phyloP scores from a whole-genome alignment of 176 grass and related monocot genomes.

The Avena atlantica region DNA sequence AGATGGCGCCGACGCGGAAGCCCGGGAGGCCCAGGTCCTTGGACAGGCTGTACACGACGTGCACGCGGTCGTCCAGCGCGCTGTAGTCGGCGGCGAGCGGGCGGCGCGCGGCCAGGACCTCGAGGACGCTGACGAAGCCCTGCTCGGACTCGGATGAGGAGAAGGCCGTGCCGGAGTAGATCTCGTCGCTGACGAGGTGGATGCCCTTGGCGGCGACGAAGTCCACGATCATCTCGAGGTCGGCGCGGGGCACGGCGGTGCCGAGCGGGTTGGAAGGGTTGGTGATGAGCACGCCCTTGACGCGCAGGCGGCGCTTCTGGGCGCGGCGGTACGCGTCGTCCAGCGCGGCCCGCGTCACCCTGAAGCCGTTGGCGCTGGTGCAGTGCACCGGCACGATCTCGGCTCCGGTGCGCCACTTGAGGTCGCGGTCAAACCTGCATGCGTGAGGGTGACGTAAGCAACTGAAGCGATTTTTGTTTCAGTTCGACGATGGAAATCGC shows the following conservation, averaged over 20 bases:
- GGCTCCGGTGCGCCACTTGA: constrained; percentile 94
- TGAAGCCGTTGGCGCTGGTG: constrained; percentile 66
- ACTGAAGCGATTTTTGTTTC: background rate
- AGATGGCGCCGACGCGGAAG: constrained; percentile 89
- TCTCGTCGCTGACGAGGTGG: constrained; percentile 94
- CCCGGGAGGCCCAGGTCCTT: constrained; percentile 95
- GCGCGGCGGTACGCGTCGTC: constrained; percentile 74
- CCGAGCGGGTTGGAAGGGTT: constrained; percentile 97
- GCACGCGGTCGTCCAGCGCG: constrained; percentile 49
- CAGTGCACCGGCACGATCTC: constrained; percentile 92
- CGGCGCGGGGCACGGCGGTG: constrained; percentile 53
- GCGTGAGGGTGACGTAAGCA: no score
- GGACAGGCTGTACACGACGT: constrained; percentile 93
- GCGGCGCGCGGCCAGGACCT: constrained; percentile 46
- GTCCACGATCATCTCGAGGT: constrained; percentile 63
- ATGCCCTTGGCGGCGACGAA: constrained; percentile 74
- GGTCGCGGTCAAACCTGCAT: constrained; percentile 91
- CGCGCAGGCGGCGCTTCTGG: constrained; percentile 58
- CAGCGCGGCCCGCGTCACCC: constrained; percentile 68
- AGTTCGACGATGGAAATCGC: background rate
- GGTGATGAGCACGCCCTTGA: constrained; percentile 88
- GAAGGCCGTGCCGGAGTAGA: constrained; percentile 89
- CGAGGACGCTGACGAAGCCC: constrained; percentile 79
- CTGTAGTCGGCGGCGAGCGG: background rate
- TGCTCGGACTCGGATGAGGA: constrained; percentile 9